These are phyloP conservation scores for Trematosphaeria pertusa DNA, from an alignment of 2,329 filamentous ascomycete species.

Conservation along the genomic window DNA sequence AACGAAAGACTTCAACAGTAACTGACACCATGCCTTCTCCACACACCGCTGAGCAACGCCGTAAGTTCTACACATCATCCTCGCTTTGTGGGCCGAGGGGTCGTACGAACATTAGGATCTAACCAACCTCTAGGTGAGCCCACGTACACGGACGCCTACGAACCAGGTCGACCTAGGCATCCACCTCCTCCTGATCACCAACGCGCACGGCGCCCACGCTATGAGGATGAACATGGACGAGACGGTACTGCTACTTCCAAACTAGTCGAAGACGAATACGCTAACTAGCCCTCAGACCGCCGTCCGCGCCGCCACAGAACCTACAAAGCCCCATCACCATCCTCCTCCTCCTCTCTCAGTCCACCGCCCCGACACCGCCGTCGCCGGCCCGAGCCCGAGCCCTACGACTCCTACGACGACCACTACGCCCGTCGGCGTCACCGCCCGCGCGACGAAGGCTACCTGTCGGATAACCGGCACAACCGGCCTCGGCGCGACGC, in stretches of 20 bases:
- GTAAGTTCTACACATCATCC: no score
- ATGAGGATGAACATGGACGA: constrained; percentile 8
- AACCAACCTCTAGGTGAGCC: constrained; percentile 9
- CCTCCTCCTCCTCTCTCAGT: constrained; percentile 5
- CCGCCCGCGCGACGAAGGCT: constrained; percentile 17
- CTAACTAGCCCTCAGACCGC: constrained; percentile 3
- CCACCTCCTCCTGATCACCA: constrained; percentile 6
- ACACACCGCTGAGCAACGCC: neutral
- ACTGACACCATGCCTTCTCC: constrained; percentile 7
- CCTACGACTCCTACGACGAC: constrained; percentile 10
- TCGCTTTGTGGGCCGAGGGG: no score
- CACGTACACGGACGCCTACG: constrained; percentile 17
- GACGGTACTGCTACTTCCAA: neutral
- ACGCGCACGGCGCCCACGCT: constrained; percentile 4
- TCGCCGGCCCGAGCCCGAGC: constrained; percentile 2
- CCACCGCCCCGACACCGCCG: constrained; percentile 12
- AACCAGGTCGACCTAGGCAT: constrained; percentile 7
- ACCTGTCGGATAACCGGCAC: constrained; percentile 23
- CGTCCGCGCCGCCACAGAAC: constrained; percentile 9
- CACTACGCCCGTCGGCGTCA: constrained; percentile 12
- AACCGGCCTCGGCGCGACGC: constrained; percentile 17
- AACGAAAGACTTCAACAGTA: neutral
- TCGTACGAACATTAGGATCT: neutral
- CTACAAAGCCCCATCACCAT: constrained; percentile 3
- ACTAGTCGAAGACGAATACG: neutral